Evolutionary conservation across 2,329 filamentous ascomycete species (phyloP), one percentile per base, ranked within the genome.

Genomic region (Colletotrichum spinosum): DNA sequence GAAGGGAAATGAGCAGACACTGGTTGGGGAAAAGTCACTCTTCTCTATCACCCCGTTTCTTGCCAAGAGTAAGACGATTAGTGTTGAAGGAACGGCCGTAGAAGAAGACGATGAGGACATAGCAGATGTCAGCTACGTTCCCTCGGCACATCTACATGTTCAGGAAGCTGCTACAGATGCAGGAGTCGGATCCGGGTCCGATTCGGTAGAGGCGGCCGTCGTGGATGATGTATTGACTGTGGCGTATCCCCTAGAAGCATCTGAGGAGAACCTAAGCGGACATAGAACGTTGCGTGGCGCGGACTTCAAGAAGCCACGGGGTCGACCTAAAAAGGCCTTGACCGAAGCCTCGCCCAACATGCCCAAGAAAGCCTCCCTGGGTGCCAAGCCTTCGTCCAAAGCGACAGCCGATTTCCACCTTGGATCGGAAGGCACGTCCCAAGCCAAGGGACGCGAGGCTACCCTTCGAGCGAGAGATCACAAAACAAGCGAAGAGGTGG

Each of bases 41-140:
- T 97, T 98, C 77, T 97, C 94, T 4, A 93, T 97, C 69, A 98
- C 95, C 0, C 95, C 95, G 0, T 97, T 97, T 81, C 83, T 98
- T 67, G 97, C 94, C 76, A 88, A 90, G 55, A 90, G 88, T 34
- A 88, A 85, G 76, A 82, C 76, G 6, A 74, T 84, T 67, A 90
- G 39, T 33, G 55, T 69, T n/a, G 64, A 67, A n/a, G 72, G 73
- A 12, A 59, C 56, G 7, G 80, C 80, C 34, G 77, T 78, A 25
- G 76, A 78, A 12, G 70, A 72, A 17, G 71, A 65, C 4, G 69
- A 75, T 37, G 81, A 79, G 17, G 68, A 68, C 38, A 61, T 55
- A 7, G 66, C 66, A 8, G 65, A 69, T 17, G 57, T 58, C 42
- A 68, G 60, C 34, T 67, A 69, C 8, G 63, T 68, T 9, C 67